Evolutionary conservation across 73 alveolate genomes (phyloP).

Genomic region (Blepharisma japonicum): DNA sequence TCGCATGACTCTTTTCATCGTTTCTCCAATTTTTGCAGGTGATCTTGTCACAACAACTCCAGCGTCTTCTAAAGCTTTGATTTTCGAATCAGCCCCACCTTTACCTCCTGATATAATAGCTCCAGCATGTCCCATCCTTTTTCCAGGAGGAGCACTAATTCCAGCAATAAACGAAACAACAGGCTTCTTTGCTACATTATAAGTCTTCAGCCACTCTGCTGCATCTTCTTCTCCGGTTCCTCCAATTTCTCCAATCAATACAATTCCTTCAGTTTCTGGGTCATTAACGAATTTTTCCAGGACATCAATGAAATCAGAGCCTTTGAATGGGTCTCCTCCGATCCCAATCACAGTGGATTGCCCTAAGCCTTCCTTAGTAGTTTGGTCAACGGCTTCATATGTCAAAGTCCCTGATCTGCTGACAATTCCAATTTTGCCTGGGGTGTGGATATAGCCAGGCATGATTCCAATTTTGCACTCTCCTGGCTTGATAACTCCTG

Average conservation of each 20-base stretch:
- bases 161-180: slow-evolving; percentile 95
- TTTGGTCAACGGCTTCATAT: slow-evolving; percentile 93
- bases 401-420: slow-evolving; percentile 95
- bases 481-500: slow-evolving; percentile 97
- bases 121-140: slow-evolving; percentile 99
- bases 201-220: slow-evolving; percentile 76
- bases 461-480: slow-evolving; percentile 98
- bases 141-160: slow-evolving; percentile 86
- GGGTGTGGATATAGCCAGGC: slow-evolving; percentile 91
- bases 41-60: slow-evolving; percentile 62
- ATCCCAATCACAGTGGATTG: slow-evolving; percentile 89
- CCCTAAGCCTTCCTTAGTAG: slow-evolving; percentile 89
- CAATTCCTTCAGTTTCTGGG: slow-evolving; percentile 93
- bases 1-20: slow-evolving; percentile 64
- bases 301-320: slow-evolving; percentile 95
- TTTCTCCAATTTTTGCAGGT: slow-evolving; percentile 66
- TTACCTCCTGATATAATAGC: slow-evolving; percentile 97
- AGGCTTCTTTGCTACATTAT: slow-evolving; percentile 84
- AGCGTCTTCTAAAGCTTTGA: slow-evolving; percentile 57
- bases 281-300: slow-evolving; percentile 83
- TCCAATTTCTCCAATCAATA: slow-evolving; percentile 97
- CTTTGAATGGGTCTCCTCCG: slow-evolving; percentile 98
- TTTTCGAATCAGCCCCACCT: slow-evolving; percentile 88
- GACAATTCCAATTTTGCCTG: slow-evolving; percentile 69
- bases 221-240: slow-evolving; percentile 95